Conservation (phyloP, 306 rosid species). For the Biancaea sappan region DNA sequence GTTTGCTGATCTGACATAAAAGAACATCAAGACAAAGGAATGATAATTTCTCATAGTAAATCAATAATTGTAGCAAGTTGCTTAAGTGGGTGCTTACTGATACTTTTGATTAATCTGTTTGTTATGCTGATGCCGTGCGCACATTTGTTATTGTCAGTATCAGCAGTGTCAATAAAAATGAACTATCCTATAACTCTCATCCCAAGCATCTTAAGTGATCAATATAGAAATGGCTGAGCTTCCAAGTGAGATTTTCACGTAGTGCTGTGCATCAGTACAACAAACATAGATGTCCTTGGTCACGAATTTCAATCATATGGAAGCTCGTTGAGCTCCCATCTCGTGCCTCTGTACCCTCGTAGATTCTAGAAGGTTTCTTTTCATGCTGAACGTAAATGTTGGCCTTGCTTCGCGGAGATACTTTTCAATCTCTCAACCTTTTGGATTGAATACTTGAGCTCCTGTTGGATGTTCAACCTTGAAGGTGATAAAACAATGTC, state of each 20-base stretch:
- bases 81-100: not conserved
- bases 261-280: conserved; percentile 24
- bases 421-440: conserved; percentile 61
- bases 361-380: conserved; percentile 17
- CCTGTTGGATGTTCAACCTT: conserved; percentile 77
- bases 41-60: not conserved
- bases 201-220: not conserved
- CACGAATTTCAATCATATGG: conserved; percentile 23
- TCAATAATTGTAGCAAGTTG: not conserved
- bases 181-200: not conserved
- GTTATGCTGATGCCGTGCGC: not conserved
- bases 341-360: not conserved
- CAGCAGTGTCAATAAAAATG: not conserved
- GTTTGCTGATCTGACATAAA: not conserved
- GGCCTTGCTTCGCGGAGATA: conserved; percentile 25
- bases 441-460: conserved; percentile 82
- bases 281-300: conserved; percentile 18
- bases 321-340: conserved; percentile 32
- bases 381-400: conserved; percentile 12
- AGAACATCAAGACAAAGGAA: not conserved
- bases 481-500: conserved; percentile 92
- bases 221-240: not conserved
- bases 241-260: conserved; percentile 16
- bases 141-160: not conserved
- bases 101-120: not conserved